These are phyloP conservation scores for Aureobasidium sp. DNA, from an alignment of 2,329 filamentous ascomycete genomes.

Conservation along the genomic window DNA sequence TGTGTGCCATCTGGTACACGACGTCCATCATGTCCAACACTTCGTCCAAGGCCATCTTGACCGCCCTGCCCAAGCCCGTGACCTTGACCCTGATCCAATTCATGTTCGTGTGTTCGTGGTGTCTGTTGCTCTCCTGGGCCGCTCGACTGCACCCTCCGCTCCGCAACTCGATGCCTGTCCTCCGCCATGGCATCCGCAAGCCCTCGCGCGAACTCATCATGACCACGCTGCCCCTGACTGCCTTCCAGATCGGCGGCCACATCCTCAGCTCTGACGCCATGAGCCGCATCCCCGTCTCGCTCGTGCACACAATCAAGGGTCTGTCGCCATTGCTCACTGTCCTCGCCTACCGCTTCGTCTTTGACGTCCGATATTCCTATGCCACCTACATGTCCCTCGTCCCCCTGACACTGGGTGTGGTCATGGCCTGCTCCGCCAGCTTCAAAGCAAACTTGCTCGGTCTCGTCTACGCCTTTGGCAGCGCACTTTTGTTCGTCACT, in stretches of 20 bases:
- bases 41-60: constrained; percentile 94
- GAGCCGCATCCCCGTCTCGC: constrained; percentile 86
- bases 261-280: constrained; percentile 91
- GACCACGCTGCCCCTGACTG: constrained; percentile 82
- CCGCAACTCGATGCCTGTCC: constrained; percentile 64
- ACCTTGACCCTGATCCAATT: constrained; percentile 93
- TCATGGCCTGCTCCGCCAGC: constrained; percentile 89
- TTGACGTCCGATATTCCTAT: constrained; percentile 77
- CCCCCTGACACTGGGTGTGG: constrained; percentile 89
- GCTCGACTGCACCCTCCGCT: constrained; percentile 66
- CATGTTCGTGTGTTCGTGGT: constrained; percentile 83
- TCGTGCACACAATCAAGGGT: constrained; percentile 98
- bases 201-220: constrained; percentile 75
- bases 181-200: constrained; percentile 74
- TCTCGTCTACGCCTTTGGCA: constrained; percentile 79
- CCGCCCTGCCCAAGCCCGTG: constrained; percentile 80
- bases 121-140: constrained; percentile 69
- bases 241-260: constrained; percentile 90
- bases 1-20: constrained; percentile 89
- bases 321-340: constrained; percentile 94
- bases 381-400: constrained; percentile 70
- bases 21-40: constrained; percentile 95
- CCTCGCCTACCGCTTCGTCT: constrained; percentile 81
- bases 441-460: constrained; percentile 71
- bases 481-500: constrained; percentile 91